Base-by-base conservation (phyloP, 2,329 filamentous ascomycete species). In the Grosmannia serpens region DNA sequence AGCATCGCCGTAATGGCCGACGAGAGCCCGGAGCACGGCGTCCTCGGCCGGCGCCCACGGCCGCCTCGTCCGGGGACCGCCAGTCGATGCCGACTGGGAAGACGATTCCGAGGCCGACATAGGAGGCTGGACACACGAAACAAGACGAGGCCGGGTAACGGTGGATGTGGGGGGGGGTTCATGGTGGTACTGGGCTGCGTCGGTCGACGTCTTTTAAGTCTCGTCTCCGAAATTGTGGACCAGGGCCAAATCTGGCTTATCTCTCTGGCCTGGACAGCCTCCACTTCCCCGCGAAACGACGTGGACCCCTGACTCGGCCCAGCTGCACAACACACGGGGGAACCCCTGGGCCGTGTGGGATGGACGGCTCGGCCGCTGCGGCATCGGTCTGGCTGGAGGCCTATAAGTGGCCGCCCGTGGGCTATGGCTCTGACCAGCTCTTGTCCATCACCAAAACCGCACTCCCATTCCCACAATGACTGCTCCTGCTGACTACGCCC, bases 401-500 rank as follows among this genome's bases (percentile, higher is more conserved):
- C 46, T 49, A 24, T 49, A 22, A 44, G 20, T 22, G 20, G 20
- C 6, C 13, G 17, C 7, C 7, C 17, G 35, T 38, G 10, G 35
- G 31, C 7, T 33, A 33, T 33, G 35, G 13, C 2, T 13, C 35
- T 38, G 15, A 17, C 17, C 35, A 38, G 15, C 35, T 5, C 29
- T 31, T 10, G n/a, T n/a, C n/a, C 31, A 33, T 33, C 31, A 5
- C 31, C 31, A 33, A 33, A 33, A 33, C 31, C 8, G 9, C 17
- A 44, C 41, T 6, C n/a, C n/a, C 8, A 7, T 6, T 9, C 17
- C 20, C n/a, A n/a, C 20, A n/a, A 44, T 44, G 41, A n/a, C 41
- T 44, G 41, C 6, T 44, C 20, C 41, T 44, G 41, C 20, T 9
- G 41, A 44, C 41, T 44, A 41, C 24, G 10, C 20, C 3, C 83